Evolutionary conservation across 2,329 filamentous ascomycete species (phyloP), one percentile per base, ranked within the genome.

Genomic region (Epicoccum sorghinum): DNA sequence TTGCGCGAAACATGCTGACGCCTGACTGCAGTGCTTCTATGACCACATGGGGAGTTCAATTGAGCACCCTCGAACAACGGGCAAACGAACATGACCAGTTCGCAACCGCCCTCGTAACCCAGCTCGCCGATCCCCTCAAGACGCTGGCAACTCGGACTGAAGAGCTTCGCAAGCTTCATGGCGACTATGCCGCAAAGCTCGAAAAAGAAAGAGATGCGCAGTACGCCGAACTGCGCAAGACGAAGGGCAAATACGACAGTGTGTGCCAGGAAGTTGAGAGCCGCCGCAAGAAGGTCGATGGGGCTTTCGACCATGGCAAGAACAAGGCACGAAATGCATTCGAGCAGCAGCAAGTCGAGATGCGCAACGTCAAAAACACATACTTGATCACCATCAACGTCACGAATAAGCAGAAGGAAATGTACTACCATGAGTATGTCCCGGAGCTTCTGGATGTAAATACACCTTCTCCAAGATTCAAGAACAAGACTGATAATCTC

Each of bases 291-390:
- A 99, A 99, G 82, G 87, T 89, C 45, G 95, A 99, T 69, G 89
- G 89, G 41, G 87, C 92, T n/a, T 96, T 95, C 69, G 93, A 98
- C 62, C 82, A 87, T 66, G 80, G 84, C 74, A 97, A 96, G 78
- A 79, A 86, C 59, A 99, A 97, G 79, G 92, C 93, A 7, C 90
- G 96, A 71, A 89, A 86, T 71, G 87, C 91, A 33, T 99, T 96
- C 76, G 91, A 96, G 69, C 91, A 96, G 72, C 93, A 98, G 75
- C 82, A 96, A 56, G 79, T 88, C 56, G 95, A 99, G 65, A 98
- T 98, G 95, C 90, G 95, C 77, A 99, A 99, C 72, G 84, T 89
- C 74, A 99, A 99, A 81, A 99, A 99, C 74, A 92, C 90, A n/a
- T 99, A 99, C 71, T 80, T 99, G 57, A 96, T 99, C 68, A 85